Evolutionary conservation across 768 basidiomycete genomes (phyloP), one percentile per base, ranked within the genome.

Genomic region (Russula dissimulans): DNA sequence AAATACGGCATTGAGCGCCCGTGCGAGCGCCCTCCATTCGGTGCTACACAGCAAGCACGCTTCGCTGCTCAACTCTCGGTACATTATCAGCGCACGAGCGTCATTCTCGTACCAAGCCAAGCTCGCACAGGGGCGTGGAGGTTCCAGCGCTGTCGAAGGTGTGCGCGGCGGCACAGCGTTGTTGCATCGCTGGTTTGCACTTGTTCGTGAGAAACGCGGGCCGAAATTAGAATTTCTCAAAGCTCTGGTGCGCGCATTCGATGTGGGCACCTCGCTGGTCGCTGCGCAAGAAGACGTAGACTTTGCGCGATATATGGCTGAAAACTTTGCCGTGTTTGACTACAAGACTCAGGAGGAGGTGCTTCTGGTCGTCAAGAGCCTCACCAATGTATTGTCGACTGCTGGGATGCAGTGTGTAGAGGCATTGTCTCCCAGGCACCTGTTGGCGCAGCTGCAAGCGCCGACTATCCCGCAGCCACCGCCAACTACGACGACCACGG

Each of bases 321-420:
- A 98, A 70, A 97, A 97, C 68, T 87, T 98, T 59, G 81, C 94
- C 0, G 77, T 87, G 0, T 83, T 99, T 61, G 94, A 98, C 38
- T 98, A 95, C 77, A 97, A 93, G 75, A 91, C 91, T 0, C 86
- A 89, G 67, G 97, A 99, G 71, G 97, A 98, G 73, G 85, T 87
- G 5, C 75, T 97, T 54, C 85, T 88, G 5, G 85, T 97, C 26
- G 82, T 97, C 69, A 89, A 87, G 61, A 79, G 81, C 56, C 77
- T 95, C 57, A 92, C 90, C 9, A 74, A 80, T 17, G 78, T 87
- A 26, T 78, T 91, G 48, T 94, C 87, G 1, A 88, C 85, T 2
- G 81, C 82, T 10, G 95, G 89, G 56, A 86, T 85, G 79, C 90
- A 89, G 67, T 72, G 90, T n/a, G 78, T 91, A 57, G 92, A 89